phyloP scores from a whole-genome alignment of 192 early-diverging fungal genomes.

The Umbelopsis sp. region DNA sequence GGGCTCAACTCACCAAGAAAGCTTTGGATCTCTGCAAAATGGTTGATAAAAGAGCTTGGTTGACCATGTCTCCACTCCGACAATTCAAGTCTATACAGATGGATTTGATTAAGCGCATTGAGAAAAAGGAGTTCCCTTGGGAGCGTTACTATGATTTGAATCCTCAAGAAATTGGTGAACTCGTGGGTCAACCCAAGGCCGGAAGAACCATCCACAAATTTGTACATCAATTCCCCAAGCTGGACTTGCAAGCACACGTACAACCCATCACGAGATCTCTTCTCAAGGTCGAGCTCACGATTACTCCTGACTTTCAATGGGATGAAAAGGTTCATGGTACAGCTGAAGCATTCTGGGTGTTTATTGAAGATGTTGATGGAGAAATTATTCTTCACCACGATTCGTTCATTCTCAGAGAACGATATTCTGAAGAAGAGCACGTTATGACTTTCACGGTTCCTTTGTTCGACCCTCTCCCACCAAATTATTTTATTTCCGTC shows the following conservation, averaged over 20 bases:
- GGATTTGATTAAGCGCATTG: constrained; percentile 85
- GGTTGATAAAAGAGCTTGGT: constrained; percentile 95
- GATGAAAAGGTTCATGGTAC: constrained; percentile 90
- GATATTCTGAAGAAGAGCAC: constrained; percentile 65
- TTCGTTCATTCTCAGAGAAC: constrained; percentile 79
- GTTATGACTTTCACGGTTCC: constrained; percentile 88
- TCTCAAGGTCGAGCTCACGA: constrained; percentile 76
- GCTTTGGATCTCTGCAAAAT: constrained; percentile 95
- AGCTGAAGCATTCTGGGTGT: constrained; percentile 94
- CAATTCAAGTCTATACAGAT: constrained; percentile 51
- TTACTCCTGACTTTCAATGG: constrained; percentile 91
- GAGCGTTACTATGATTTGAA: constrained; percentile 91
- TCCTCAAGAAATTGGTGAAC: constrained; percentile 80
- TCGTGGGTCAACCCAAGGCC: constrained; percentile 81
- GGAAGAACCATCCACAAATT: constrained; percentile 72
- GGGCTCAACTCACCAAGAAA: constrained; percentile 88
- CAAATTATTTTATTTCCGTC: constrained; percentile 91
- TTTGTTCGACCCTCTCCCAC: constrained; percentile 86
- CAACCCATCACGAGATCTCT: constrained; percentile 95
- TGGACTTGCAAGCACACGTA: constrained; percentile 79
- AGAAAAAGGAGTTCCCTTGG: constrained; percentile 95
- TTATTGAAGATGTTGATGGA: constrained; percentile 91
- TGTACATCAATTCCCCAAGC: constrained; percentile 83
- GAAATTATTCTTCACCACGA: constrained; percentile 92
- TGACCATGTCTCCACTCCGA: constrained; percentile 93